Evolutionary conservation across 78 protist species (phyloP), one percentile per base, ranked within the genome.

Genomic region (Parvularia atlantis): DNA sequence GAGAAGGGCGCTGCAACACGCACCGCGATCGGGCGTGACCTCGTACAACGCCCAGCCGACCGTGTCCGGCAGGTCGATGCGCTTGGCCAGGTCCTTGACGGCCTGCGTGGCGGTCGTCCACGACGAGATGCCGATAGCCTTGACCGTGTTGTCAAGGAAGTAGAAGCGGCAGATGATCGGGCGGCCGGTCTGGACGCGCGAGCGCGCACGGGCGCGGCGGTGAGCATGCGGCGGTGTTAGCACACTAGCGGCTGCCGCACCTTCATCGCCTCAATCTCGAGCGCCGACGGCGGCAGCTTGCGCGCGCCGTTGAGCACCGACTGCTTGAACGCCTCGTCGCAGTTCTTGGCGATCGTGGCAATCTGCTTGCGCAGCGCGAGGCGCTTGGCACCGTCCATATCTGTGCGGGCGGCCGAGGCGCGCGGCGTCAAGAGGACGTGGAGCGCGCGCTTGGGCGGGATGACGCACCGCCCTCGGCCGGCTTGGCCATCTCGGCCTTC

Each of bases 31-130:
- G n/a, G n/a, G n/a, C n/a, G n/a, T n/a, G n/a, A n/a, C n/a, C n/a
- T 64, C 69, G 56, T 36, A 64, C 35, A 64, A 1, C 28, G 69
- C 52, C 69, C 69, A 64, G 22, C 69, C 69, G 17, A 44, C 69
- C 17, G 56, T 7, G n/a, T 11, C 0, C 41, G 41, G 19, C 28
- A 64, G 69, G 56, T 24, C 56, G n/a, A 64, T 37, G 36, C n/a
- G 5, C 35, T 44, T 30, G 37, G 69, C 69, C 6, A 64, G 30
- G 35, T 16, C 50, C 40, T 37, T 39, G 56, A 64, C 28, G 40
- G 3, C 20, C 39, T 64, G 57, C 37, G 10, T 2, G 39, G 56
- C 50, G 28, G 69, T 37, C 41, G 24, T 0, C 19, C 30, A 30
- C 9, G 69, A 39, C 17, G 41, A 28, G 33, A 64, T 57, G 40